Evolutionary conservation across 352 stramenopile species (phyloP), one percentile per base, ranked within the genome.

Genomic region (Phytophthora boehmeriae): DNA sequence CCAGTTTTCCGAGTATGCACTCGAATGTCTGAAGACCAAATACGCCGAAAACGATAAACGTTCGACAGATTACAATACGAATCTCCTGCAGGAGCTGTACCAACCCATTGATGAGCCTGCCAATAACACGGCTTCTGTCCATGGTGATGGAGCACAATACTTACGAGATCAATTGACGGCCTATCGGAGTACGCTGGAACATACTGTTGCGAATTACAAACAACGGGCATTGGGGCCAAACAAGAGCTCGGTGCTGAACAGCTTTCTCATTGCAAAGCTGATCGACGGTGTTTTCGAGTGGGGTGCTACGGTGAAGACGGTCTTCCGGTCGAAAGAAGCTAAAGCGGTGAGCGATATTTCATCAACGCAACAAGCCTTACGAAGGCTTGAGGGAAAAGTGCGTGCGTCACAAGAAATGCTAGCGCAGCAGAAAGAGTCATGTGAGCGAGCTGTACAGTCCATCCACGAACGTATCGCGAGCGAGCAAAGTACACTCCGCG

Each of bases 361-460:
- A 11, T 66, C 51, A 1, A 60, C 65, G 23, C 79, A 83, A 58
- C 79, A 90, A 53, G 60, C 56, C 8, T 63, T 90, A 9, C 67
- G 76, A 17, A 66, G 67, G 22, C 38, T 87, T 14, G 83, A 93
- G 62, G 69, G 73, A 17, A 90, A 90, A 62, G 64, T 85, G 9
- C 75, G 71, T 45, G 81, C 72, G 13, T 63, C 77, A 1, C 71
- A 87, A 28, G 78, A 91, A 39, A 69, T 91, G 36, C 50, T 93
- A 1, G 19, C n/a, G 0, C 79, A 89, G 42, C 79, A 93, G 34
- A 88, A 87, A 38, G 66, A 86, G 5, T 82, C 79, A 2, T 90
- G 80, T 41, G 78, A 93, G 43, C 77, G 65, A 35, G 76, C 83
- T n/a, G 44, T 93, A 9, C 71, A 75, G 13, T 66, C 65, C 0